Base-by-base conservation (phyloP, 768 basidiomycete species). In the Leccinum incarnatum region DNA sequence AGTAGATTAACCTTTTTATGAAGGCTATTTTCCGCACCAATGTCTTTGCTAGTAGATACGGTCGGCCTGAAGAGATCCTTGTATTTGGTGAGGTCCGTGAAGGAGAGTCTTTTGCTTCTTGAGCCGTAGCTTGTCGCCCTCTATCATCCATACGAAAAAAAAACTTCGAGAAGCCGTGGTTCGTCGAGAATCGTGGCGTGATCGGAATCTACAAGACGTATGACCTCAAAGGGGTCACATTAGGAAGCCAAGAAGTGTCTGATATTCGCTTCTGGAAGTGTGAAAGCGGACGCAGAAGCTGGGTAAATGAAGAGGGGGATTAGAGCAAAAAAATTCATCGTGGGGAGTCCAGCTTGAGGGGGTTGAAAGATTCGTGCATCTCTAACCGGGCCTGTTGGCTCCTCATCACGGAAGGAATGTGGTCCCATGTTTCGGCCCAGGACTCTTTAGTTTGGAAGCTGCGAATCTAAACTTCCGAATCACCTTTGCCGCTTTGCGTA, bases 71-170 rank as follows among this genome's bases (percentile, higher is more conserved):
- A 36, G 46, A 34, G 19, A 32, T 46, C 4, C 30, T 23, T 23
- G 23, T 23, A 23, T 23, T 23, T 23, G 23, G 23, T 23, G 23
- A 23, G 23, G 23, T 23, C 23, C 23, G 23, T 23, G 23, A 23
- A 23, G 23, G 23, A 23, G 23, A 23, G 23, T 23, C 23, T 23
- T 23, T 12, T 56, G 54, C 42, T 45, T 62, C 48, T 40, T 56
- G 21, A 65, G 55, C 19, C 55, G 51, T n/a, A 67, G 52, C 34
- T 65, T 67, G 15, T 65, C 57, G 5, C 59, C 65, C 25, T 62
- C 67, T 3, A 60, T 57, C 64, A 68, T 54, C 61, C 64, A 57
- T 30, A 36, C 3, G 7, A 19, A 19, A 19, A 19, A 37, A 56
- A 46, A 21, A 61, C 49, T 32, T 65, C 51, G 6, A 69, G 12